Percentiles rank a stretch among this genome's conserved stretches.
Evolutionary conservation across 2,329 filamentous ascomycete species (phyloP).

Genomic region (Neoascochyta sp.): DNA sequence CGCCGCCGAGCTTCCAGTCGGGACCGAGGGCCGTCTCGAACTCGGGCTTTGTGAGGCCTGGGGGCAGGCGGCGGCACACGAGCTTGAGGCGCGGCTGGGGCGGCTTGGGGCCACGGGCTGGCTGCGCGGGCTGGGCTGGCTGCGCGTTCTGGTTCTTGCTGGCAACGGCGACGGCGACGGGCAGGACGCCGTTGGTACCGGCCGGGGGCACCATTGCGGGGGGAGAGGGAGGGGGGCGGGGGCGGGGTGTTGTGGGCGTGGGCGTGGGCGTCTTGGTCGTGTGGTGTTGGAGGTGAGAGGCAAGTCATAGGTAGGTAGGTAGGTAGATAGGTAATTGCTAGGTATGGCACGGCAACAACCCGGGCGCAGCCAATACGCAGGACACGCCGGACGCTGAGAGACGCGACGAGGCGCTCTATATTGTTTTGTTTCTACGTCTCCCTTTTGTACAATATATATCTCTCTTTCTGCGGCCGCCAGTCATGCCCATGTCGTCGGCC

Average conservation of each 20-base stretch:
- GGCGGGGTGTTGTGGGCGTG: conserved; percentile 1
- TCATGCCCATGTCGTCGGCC: too few species aligned
- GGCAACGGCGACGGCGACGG: conserved; percentile 33
- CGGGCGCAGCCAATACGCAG: too few species aligned
- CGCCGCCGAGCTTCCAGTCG: conserved; percentile 76
- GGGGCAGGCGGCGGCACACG: conserved; percentile 77
- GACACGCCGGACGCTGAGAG: too few species aligned
- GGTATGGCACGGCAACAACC: too few species aligned
- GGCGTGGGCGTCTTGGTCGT: conserved; percentile 1
- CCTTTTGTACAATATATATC: too few species aligned
- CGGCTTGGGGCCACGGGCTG: conserved; percentile 35
- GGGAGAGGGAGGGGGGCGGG: conserved; percentile 1
- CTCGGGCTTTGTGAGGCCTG: conserved; percentile 76
- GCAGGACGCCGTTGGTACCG: conserved; percentile 39
- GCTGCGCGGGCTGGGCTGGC: conserved; percentile 30
- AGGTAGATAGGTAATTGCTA: too few species aligned
- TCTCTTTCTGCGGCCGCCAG: too few species aligned
- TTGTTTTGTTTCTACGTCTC: too few species aligned
- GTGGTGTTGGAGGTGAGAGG: too few species aligned
- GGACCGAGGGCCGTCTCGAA: conserved; percentile 69
- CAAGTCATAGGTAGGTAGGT: too few species aligned
- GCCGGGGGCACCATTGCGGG: conserved; percentile 28
- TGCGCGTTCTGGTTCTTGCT: too few species aligned
- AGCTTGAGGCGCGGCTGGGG: conserved; percentile 73
- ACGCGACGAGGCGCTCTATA: too few species aligned